phyloP scores from a whole-genome alignment of 305 asterid species.

The Fraxinus xanthoxyloides region DNA sequence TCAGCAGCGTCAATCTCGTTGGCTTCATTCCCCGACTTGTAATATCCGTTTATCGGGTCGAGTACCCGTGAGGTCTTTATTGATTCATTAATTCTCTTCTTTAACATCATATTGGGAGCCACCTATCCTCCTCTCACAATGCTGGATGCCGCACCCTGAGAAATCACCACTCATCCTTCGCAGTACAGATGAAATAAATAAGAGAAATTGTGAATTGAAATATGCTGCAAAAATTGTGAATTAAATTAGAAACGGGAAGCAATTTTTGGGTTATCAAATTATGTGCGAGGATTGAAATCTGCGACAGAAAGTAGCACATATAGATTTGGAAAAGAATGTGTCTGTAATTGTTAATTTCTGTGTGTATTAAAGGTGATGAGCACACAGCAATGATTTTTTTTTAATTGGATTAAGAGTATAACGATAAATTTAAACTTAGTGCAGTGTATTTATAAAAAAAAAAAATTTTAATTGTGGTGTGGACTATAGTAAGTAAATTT shows the following conservation, averaged over 20 bases:
- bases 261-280: background rate
- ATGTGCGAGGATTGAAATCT: too few species aligned
- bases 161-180: too few species aligned
- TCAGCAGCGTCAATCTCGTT: conserved; percentile 61
- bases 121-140: background rate
- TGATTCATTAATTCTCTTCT: conserved; percentile 47
- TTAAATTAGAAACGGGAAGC: background rate
- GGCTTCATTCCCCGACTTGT: conserved; percentile 53
- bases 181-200: too few species aligned
- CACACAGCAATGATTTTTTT: background rate
- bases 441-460: background rate
- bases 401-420: background rate
- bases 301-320: background rate
- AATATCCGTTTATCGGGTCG: conserved; percentile 68
- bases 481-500: background rate
- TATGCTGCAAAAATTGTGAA: background rate
- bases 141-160: background rate
- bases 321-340: background rate
- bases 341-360: background rate
- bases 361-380: background rate
- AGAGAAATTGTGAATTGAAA: background rate
- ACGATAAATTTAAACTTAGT: background rate
- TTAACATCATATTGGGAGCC: background rate
- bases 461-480: background rate
- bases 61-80: conserved; percentile 62